These are phyloP conservation scores for Torrubiellomyces zombiae DNA, from an alignment of 2,329 filamentous ascomycete genomes.

Conservation along the genomic window DNA sequence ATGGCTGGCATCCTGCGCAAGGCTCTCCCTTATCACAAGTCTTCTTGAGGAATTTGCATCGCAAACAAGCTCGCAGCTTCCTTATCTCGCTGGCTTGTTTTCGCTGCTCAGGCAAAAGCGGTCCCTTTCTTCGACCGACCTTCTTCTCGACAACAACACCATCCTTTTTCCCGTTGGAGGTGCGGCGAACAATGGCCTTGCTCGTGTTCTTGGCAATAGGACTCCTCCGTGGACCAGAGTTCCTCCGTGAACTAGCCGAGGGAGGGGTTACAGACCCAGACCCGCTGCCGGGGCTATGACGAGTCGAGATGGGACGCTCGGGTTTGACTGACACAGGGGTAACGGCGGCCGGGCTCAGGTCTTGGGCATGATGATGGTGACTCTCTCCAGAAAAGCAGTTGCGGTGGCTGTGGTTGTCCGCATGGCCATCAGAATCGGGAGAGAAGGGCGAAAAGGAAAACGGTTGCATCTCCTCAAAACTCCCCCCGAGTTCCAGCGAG, in stretches of 20 bases:
- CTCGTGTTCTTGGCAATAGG: slow-evolving; percentile 60
- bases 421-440: slow-evolving; percentile 60
- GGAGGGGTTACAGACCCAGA: slow-evolving; percentile 45
- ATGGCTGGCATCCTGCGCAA: slow-evolving; percentile 87
- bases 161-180: slow-evolving; percentile 62
- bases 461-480: slow-evolving; percentile 60
- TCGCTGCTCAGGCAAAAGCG: slow-evolving; percentile 79
- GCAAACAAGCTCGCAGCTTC: slow-evolving; percentile 81
- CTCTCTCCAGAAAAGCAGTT: slow-evolving; percentile 44
- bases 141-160: slow-evolving; percentile 71
- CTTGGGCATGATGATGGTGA: slow-evolving; percentile 30
- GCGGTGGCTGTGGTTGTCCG: slow-evolving; percentile 42
- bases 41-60: slow-evolving; percentile 98
- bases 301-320: slow-evolving; percentile 25
- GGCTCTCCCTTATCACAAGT: slow-evolving; percentile 96
- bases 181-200: slow-evolving; percentile 72
- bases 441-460: slow-evolving; percentile 71
- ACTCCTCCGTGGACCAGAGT: slow-evolving; percentile 56
- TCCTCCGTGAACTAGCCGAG: slow-evolving; percentile 45
- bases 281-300: slow-evolving; percentile 43
- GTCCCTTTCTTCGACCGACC: slow-evolving; percentile 77
- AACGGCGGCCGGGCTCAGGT: slow-evolving; percentile 51
- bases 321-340: slow-evolving; percentile 55
- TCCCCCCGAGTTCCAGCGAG: slow-evolving; percentile 51
- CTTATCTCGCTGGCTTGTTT: slow-evolving; percentile 95